Percentiles rank a stretch among this genome's conserved stretches.
Conservation (phyloP, 139 green algal species). For the Chlamydomonas sp. region DNA sequence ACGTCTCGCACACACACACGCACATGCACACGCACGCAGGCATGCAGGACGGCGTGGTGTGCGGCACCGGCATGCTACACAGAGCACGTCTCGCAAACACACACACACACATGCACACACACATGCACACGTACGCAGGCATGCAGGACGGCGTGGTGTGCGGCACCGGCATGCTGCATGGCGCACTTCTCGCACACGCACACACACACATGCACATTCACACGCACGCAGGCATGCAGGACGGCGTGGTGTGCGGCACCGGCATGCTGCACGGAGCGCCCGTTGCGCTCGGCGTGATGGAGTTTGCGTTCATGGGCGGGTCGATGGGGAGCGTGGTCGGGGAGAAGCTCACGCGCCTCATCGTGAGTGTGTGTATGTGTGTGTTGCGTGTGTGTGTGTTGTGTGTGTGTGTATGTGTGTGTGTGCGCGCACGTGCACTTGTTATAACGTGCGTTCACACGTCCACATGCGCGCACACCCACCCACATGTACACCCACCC, state of each 20-base stretch:
- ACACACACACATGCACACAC: slow-evolving; percentile 20
- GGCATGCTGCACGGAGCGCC: slow-evolving; percentile 68
- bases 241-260: slow-evolving; percentile 40
- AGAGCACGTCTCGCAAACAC: slow-evolving; percentile 59
- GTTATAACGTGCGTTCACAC: no score
- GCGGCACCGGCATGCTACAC: slow-evolving; percentile 32
- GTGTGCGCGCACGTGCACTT: background rate
- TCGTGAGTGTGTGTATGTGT: no score
- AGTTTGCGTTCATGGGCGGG: slow-evolving; percentile 72
- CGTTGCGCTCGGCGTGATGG: slow-evolving; percentile 62
- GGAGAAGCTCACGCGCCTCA: slow-evolving; percentile 68
- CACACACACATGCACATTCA: no score
- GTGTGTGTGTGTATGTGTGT: slow-evolving; percentile 42
- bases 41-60: slow-evolving; percentile 22
- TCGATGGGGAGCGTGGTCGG: slow-evolving; percentile 66
- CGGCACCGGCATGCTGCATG: background rate
- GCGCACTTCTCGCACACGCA: no score
- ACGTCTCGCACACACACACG: no score
- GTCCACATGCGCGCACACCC: no score
- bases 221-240: slow-evolving; percentile 30
- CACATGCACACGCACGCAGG: slow-evolving; percentile 53
- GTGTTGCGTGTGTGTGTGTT: no score
- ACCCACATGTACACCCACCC: no score
- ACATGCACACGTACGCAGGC: slow-evolving; percentile 52
- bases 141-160: slow-evolving; percentile 22